Base-by-base conservation (phyloP, 495 filamentous ascomycete species). In the Penicillium psychrofluorescens region DNA sequence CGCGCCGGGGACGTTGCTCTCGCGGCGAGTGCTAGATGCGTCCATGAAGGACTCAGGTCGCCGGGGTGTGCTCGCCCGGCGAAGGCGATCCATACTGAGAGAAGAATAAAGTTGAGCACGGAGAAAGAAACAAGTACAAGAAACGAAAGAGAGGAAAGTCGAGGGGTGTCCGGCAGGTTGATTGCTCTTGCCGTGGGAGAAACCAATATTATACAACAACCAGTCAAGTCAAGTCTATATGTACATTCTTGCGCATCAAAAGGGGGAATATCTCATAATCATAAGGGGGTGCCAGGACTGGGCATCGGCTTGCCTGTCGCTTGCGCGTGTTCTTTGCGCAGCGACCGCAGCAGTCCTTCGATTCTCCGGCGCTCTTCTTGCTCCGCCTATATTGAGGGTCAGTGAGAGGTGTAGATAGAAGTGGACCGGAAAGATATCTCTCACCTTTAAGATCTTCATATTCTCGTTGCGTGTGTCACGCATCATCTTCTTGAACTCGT, bases 401-500 rank as follows among this genome's bases (percentile, higher is more conserved):
- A 54, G 54, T 52, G 49, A 45, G 52, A 38, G 34, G 11, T 44
- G 1, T 38, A 40, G n/a, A 44, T 39, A 30, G 13, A 28, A 32
- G 29, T 38, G 37, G 27, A 39, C 39, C n/a, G 16, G 35, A 35
- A 15, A 43, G 32, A 34, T 12, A 35, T 73, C 78, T 73, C 78
- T 60, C 56, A 89, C 86, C 72, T 76, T 82, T 32, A 90, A 57
- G 40, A 75, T 70, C 67, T 76, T 86, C 59, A 80, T 68, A 47
- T 80, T 81, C 53, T 91, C 86, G 11, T 75, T 72, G 38, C 84
- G 79, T 44, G 83, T 85, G 51, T 90, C 86, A 41, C 83, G 74
- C 86, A 90, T 91, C 86, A 91, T 90, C 71, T 88, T 89, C 72
- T 86, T 86, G 59, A 91, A 91, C 59, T 91, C 86, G 40, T 81